phyloP scores from a whole-genome alignment of 129 eudicot genomes.

The Helichrysum umbraculigerum region DNA sequence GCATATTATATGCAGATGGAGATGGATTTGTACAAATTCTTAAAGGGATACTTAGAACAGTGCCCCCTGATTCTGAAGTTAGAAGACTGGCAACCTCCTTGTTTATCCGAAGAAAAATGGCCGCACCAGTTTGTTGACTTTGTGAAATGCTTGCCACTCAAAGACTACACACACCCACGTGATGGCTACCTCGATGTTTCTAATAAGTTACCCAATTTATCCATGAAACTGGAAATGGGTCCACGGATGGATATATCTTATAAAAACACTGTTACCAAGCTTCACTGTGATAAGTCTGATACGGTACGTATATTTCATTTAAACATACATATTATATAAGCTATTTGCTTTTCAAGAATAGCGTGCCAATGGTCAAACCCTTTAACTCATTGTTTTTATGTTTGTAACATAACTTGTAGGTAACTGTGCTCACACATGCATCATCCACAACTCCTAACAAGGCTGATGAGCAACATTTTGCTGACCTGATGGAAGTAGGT shows the following conservation, averaged over 20 bases:
- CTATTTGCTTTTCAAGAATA: not conserved
- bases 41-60: constrained; percentile 18
- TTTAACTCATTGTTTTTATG: not conserved
- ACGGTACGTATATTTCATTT: constrained; percentile 6
- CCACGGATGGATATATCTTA: constrained; percentile 21
- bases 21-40: not conserved
- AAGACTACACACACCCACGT: constrained; percentile 11
- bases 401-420: constrained; percentile 4
- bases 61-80: constrained; percentile 7
- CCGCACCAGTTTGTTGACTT: constrained; percentile 13
- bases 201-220: not conserved
- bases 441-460: constrained; percentile 13
- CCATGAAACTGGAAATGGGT: constrained; percentile 13
- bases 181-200: constrained; percentile 14
- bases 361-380: not conserved
- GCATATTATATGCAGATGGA: not conserved
- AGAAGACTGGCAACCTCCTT: constrained; percentile 23
- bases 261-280: not conserved
- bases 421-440: constrained; percentile 21
- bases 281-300: constrained; percentile 22
- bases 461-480: not conserved
- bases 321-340: not conserved
- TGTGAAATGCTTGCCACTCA: constrained; percentile 7
- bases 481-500: constrained; percentile 12
- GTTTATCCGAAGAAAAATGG: constrained; percentile 11